Percentiles rank a stretch among this genome's conserved stretches.
Evolutionary conservation across 805 yeast genomes (phyloP).

Genomic region (Metschnikowia amazonensis): DNA sequence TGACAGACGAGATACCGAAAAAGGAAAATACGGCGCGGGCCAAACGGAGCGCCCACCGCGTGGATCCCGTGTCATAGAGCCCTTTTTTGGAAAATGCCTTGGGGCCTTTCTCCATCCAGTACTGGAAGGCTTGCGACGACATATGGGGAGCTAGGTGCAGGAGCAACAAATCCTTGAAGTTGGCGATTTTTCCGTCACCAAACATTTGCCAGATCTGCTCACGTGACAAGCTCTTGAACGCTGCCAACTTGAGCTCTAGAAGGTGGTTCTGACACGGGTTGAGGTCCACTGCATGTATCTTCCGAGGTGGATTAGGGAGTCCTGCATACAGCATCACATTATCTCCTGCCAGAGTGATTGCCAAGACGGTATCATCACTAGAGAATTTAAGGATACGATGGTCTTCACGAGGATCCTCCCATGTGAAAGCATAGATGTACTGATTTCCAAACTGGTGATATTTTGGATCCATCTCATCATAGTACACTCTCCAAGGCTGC

Average conservation of each 20-base stretch:
- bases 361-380: conserved; percentile 67
- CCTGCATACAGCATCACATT: conserved; percentile 71
- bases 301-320: conserved; percentile 65
- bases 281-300: conserved; percentile 81
- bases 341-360: conserved; percentile 86
- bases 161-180: conserved; percentile 37
- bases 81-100: conserved; percentile 61
- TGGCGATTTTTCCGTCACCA: conserved; percentile 65
- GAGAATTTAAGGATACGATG: conserved; percentile 58
- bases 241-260: conserved; percentile 73
- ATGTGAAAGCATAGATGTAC: conserved; percentile 82
- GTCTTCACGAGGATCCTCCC: conserved; percentile 90
- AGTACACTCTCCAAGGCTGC: conserved; percentile 76
- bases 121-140: conserved; percentile 78
- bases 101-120: conserved; percentile 66
- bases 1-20: conserved; percentile 49
- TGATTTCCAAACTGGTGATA: conserved; percentile 72
- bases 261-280: conserved; percentile 82
- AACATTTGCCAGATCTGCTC: conserved; percentile 70
- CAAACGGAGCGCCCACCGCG: conserved; percentile 79
- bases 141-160: conserved; percentile 60
- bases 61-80: conserved; percentile 75
- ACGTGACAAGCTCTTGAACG: conserved; percentile 50
- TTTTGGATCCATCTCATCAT: conserved; percentile 64
- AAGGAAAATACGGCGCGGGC: conserved; percentile 57